Evolutionary conservation across 1,284 basidiomycete species (phyloP).

Genomic region (Sanghuangporus weigelae): DNA sequence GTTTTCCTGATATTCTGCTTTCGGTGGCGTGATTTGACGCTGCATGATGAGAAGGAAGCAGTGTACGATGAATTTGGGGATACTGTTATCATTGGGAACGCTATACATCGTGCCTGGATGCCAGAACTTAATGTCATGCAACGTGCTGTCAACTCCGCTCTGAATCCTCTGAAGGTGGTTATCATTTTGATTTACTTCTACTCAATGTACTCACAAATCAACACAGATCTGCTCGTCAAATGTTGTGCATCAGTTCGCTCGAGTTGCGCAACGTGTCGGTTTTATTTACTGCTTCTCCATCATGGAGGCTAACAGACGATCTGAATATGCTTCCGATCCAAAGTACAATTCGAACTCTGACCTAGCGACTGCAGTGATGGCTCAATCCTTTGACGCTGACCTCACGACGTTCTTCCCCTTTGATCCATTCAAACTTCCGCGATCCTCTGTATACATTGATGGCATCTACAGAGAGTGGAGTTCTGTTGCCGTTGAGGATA

Average conservation of each 20-base stretch:
- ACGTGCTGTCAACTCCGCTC: slow-evolving; percentile 72
- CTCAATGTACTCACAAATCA: background rate
- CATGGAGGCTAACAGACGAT: slow-evolving; percentile 77
- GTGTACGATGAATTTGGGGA: slow-evolving; percentile 40
- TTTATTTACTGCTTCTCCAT: slow-evolving; percentile 96
- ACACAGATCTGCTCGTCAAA: slow-evolving; percentile 79
- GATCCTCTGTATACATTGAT: slow-evolving; percentile 63
- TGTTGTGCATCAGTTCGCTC: slow-evolving; percentile 94
- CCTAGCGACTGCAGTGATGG: slow-evolving; percentile 29
- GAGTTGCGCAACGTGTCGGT: slow-evolving; percentile 84
- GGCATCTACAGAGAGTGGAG: slow-evolving; percentile 74
- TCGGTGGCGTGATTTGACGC: slow-evolving; percentile 85
- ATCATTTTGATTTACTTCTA: slow-evolving; percentile 12
- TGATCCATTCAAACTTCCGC: slow-evolving; percentile 91
- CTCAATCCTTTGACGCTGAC: slow-evolving; percentile 53
- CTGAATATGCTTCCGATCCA: slow-evolving; percentile 33
- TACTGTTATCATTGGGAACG: slow-evolving; percentile 23
- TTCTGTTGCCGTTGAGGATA: slow-evolving; percentile 66
- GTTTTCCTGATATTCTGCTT: slow-evolving; percentile 98
- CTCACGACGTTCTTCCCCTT: slow-evolving; percentile 93
- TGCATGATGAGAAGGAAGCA: slow-evolving; percentile 44
- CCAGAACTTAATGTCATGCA: slow-evolving; percentile 76
- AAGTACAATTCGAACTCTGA: background rate
- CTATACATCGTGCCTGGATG: slow-evolving; percentile 72
- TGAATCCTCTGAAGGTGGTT: slow-evolving; percentile 87